Evolutionary conservation across 352 stramenopile species (phyloP), one percentile per base, ranked within the genome.

Genomic region (Pythium graminicola): DNA sequence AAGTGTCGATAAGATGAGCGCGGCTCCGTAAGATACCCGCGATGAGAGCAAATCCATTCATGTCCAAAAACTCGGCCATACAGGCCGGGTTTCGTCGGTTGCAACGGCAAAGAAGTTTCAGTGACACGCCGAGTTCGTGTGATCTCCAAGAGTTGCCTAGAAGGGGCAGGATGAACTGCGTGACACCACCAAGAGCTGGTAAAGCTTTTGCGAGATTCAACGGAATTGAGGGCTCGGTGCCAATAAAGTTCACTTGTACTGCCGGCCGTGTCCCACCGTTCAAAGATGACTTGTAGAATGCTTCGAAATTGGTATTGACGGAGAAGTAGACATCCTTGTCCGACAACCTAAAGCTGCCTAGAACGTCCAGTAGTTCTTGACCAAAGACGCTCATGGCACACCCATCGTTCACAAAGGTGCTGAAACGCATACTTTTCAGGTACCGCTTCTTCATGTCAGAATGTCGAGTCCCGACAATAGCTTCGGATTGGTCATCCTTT

Each of bases 331-430:
- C 53, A 2, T 65, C 43, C 6, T 79, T 70, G 50, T 89, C 76
- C 1, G 62, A 13, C n/a, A 88, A 43, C 49, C 76, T 85, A 32
- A 85, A 90, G 32, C 55, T 68, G 26, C 66, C 69, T 6, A 92
- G 52, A 3, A 81, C 42, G 10, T 62, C 33, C 8, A 90, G 65
- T n/a, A 87, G 72, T 52, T 92, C 81, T 28, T 52, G 54, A 5
- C 81, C 81, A 47, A 90, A 78, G 8, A 65, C 44, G 40, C 64
- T 78, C 67, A 86, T 72, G 0, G 70, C 57, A 55, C 81, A 92
- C 6, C 86, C 70, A 7, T 70, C 47, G 39, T 73, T 76, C 17
- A 92, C 38, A 55, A 90, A 90, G 7, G 44, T 51, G 1, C 66
- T 63, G 46, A 88, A 92, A 11, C 47, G 64, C 11, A 62, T 52